A percentile compares a stretch with the other conserved stretches of the same genome.
Conservation (phyloP, 1,284 basidiomycete species). For the Earliella scabrosa region DNA sequence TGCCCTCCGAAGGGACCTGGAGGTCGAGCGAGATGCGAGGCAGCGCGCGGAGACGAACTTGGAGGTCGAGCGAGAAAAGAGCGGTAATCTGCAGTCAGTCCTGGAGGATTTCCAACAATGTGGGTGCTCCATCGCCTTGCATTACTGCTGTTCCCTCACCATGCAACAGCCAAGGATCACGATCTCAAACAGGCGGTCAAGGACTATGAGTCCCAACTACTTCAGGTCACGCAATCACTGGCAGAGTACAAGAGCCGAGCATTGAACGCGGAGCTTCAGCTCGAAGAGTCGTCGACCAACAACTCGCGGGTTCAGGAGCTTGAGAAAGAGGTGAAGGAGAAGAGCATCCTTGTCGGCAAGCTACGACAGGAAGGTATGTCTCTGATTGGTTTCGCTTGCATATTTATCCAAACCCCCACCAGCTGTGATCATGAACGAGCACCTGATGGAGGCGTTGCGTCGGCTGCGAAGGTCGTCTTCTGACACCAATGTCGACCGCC, state of each 20-base stretch:
- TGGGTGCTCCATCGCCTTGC: constrained; percentile 42
- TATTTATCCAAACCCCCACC: constrained; percentile 7
- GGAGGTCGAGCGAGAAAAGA: constrained; percentile 76
- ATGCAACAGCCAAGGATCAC: constrained; percentile 67
- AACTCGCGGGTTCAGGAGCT: constrained; percentile 70
- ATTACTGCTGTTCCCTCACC: constrained; percentile 18
- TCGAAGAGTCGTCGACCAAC: constrained; percentile 77
- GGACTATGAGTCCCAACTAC: constrained; percentile 80
- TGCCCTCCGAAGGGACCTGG: constrained; percentile 66
- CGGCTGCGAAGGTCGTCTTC: constrained; percentile 86
- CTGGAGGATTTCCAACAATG: constrained; percentile 94
- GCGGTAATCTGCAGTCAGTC: constrained; percentile 88
- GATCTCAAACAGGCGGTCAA: constrained; percentile 80
- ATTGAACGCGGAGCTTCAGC: constrained; percentile 79
- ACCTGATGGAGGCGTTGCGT: constrained; percentile 96
- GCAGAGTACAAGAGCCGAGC: constrained; percentile 89
- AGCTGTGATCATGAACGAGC: constrained; percentile 97
- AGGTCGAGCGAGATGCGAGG: constrained; percentile 62
- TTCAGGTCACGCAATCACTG: constrained; percentile 72
- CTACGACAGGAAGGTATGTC: constrained; percentile 88
- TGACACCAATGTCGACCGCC: constrained; percentile 90
- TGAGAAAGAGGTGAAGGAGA: constrained; percentile 93
- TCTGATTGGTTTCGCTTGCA: constrained; percentile 1
- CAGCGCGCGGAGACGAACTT: constrained; percentile 60
- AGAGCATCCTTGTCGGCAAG: constrained; percentile 90